Evolutionary conservation across 306 rosid genomes (phyloP).

Genomic region (Prosopis cineraria): DNA sequence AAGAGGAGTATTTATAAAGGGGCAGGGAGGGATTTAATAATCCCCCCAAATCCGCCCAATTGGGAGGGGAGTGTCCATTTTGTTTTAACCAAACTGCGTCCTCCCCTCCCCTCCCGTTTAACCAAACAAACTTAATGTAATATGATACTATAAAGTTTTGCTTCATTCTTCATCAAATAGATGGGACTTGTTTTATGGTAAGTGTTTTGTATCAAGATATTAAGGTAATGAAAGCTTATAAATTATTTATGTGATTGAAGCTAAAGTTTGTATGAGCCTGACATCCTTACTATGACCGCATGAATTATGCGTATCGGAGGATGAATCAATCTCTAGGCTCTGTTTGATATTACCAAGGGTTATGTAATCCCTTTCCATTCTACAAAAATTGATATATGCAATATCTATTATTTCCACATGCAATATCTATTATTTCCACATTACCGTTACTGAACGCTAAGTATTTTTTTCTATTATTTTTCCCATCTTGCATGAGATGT

Average conservation of each 20-base stretch:
- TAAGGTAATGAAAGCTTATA: constrained; percentile 4
- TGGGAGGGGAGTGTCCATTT: no score
- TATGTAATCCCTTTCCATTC: neutral
- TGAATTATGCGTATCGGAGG: constrained; percentile 21
- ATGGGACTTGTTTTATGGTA: neutral
- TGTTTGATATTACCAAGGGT: neutral
- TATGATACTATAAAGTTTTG: neutral
- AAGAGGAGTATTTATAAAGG: no score
- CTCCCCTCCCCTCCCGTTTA: no score
- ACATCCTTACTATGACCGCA: neutral
- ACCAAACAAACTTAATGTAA: no score
- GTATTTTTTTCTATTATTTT: neutral
- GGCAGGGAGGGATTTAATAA: no score
- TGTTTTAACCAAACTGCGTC: no score
- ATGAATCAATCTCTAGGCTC: constrained; percentile 16
- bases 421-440: neutral
- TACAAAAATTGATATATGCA: neutral
- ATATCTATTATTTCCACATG: neutral
- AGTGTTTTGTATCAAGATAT: neutral
- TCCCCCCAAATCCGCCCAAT: no score
- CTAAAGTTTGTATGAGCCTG: constrained; percentile 6
- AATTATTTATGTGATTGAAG: constrained; percentile 4
- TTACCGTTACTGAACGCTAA: neutral
- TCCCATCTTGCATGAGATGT: neutral
- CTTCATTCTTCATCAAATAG: neutral